phyloP scores from a whole-genome alignment of 352 stramenopile species.

The Phytophthora europaea region DNA sequence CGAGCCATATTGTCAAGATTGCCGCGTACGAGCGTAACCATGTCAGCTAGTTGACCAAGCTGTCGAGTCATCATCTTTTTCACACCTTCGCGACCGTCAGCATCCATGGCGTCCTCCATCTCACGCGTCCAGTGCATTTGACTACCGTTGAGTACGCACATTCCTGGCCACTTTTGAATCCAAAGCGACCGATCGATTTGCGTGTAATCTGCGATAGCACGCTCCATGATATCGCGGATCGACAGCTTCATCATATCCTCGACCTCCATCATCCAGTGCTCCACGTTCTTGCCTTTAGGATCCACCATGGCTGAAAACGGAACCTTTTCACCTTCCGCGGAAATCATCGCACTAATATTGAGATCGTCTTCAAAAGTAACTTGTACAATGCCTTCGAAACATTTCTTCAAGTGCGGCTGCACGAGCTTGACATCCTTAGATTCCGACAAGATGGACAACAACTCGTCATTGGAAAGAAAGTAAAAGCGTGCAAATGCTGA shows the following conservation, averaged over 20 bases:
- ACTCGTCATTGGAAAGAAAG: slow-evolving; percentile 95
- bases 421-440: slow-evolving; percentile 95
- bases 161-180: slow-evolving; percentile 94
- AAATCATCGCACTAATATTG: slow-evolving; percentile 94
- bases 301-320: slow-evolving; percentile 87
- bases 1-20: slow-evolving; percentile 90
- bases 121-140: slow-evolving; percentile 96
- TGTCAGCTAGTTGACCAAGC: slow-evolving; percentile 92
- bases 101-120: slow-evolving; percentile 90
- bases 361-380: slow-evolving; percentile 91
- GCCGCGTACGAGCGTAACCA: slow-evolving; percentile 93
- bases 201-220: slow-evolving; percentile 91
- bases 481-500: slow-evolving; percentile 95
- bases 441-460: slow-evolving; percentile 94
- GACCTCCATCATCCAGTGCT: slow-evolving; percentile 95
- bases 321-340: slow-evolving; percentile 92
- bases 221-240: slow-evolving; percentile 90
- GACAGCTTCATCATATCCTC: slow-evolving; percentile 95
- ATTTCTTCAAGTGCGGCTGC: slow-evolving; percentile 96
- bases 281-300: slow-evolving; percentile 93
- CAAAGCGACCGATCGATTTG: slow-evolving; percentile 86
- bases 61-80: slow-evolving; percentile 84
- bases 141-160: slow-evolving; percentile 93
- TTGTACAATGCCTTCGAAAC: slow-evolving; percentile 94
- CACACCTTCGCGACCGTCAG: slow-evolving; percentile 79